Evolutionary conservation across 768 basidiomycete genomes (phyloP).

Genomic region (Termitomyces titanicus): DNA sequence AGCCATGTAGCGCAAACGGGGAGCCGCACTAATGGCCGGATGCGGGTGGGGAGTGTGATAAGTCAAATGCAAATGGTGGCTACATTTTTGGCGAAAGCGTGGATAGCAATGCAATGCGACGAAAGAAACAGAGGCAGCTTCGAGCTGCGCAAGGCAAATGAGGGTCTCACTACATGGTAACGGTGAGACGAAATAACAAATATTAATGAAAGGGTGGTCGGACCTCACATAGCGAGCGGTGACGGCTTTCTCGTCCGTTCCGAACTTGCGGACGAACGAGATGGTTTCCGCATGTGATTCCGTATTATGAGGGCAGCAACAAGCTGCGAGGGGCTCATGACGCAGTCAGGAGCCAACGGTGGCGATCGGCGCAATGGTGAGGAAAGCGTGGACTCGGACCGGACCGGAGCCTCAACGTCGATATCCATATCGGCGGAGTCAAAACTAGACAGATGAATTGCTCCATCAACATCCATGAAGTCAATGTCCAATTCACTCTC

Average conservation of each 20-base stretch:
- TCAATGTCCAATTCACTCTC: slow-evolving; percentile 1
- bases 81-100: slow-evolving; percentile 10
- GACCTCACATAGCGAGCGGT: slow-evolving; percentile 13
- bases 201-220: neutral
- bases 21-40: neutral
- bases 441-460: slow-evolving; percentile 5
- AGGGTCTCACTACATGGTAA: neutral
- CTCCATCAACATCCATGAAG: slow-evolving; percentile 15
- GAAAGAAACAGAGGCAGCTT: slow-evolving; percentile 1
- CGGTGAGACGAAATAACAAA: neutral
- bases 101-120: slow-evolving; percentile 13
- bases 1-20: neutral
- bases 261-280: slow-evolving; percentile 4
- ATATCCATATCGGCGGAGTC: slow-evolving; percentile 20
- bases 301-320: slow-evolving; percentile 17
- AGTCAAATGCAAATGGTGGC: slow-evolving; percentile 8
- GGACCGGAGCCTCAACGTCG: slow-evolving; percentile 13
- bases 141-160: neutral
- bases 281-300: slow-evolving; percentile 7
- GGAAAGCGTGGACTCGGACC: slow-evolving; percentile 1
- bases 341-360: slow-evolving; percentile 2
- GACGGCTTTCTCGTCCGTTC: slow-evolving; percentile 11
- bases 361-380: slow-evolving; percentile 3
- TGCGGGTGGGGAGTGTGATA: neutral
- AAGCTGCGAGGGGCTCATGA: slow-evolving; percentile 8